Evolutionary conservation across 129 eudicot genomes (phyloP).

Genomic region (Solidago caesia): DNA sequence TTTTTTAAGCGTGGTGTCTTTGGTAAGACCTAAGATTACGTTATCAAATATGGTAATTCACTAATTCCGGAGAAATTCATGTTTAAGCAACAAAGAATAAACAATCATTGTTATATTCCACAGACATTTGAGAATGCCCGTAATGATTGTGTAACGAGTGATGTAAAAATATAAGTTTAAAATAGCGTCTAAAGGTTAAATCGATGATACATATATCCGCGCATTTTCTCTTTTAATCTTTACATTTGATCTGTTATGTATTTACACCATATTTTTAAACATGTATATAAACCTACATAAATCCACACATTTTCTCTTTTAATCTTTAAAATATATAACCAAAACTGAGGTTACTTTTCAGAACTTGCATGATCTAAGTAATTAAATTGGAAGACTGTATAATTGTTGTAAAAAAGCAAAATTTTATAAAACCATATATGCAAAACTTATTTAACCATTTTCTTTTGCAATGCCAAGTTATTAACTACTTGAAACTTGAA

Average conservation of each 20-base stretch:
- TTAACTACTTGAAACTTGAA: too few species aligned
- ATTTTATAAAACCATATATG: not conserved
- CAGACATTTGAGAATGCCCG: not conserved
- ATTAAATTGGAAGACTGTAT: too few species aligned
- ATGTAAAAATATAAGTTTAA: not conserved
- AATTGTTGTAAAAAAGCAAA: too few species aligned
- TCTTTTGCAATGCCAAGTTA: not conserved
- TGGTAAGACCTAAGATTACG: not conserved
- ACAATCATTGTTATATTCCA: not conserved
- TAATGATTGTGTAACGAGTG: not conserved
- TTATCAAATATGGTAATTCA: not conserved
- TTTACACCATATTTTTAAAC: too few species aligned
- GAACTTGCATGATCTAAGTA: too few species aligned
- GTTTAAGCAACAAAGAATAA: not conserved
- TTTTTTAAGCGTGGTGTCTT: not conserved
- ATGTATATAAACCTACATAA: too few species aligned
- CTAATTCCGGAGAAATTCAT: not conserved
- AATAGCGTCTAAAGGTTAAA: not conserved
- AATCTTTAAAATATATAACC: too few species aligned
- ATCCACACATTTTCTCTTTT: too few species aligned
- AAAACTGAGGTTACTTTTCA: too few species aligned
- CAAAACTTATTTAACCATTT: not conserved
- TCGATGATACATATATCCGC: too few species aligned
- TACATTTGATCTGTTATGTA: too few species aligned
- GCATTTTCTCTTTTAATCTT: too few species aligned